These are phyloP conservation scores for Lentinula guzmanii DNA, from an alignment of 768 basidiomycete genomes.

Conservation along the genomic window DNA sequence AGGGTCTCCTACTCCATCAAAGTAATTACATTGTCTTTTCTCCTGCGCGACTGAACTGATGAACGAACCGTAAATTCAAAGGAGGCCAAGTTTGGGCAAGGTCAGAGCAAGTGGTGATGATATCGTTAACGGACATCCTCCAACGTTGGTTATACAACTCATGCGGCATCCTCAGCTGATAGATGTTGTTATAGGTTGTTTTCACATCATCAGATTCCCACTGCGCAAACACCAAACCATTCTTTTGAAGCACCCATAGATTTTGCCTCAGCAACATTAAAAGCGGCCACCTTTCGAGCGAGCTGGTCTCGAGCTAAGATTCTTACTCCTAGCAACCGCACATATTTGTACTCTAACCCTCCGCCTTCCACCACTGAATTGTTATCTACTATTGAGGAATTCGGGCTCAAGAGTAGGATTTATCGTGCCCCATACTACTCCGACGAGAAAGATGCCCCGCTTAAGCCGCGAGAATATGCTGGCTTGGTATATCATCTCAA, in stretches of 20 bases:
- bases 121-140: neutral
- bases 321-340: neutral
- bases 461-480: slow-evolving; percentile 67
- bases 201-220: neutral
- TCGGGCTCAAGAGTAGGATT: slow-evolving; percentile 49
- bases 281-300: neutral
- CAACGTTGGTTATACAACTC: neutral
- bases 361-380: slow-evolving; percentile 51
- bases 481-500: slow-evolving; percentile 71
- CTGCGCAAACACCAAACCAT: neutral
- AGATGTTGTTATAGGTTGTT: neutral
- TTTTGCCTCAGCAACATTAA: neutral
- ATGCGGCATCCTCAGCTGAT: neutral
- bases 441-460: slow-evolving; percentile 60
- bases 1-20: neutral
- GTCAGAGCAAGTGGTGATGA: neutral
- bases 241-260: neutral
- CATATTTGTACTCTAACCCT: slow-evolving; percentile 37
- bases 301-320: neutral
- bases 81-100: neutral
- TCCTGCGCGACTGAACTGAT: neutral
- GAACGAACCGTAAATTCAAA: neutral
- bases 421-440: slow-evolving; percentile 85
- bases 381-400: slow-evolving; percentile 32
- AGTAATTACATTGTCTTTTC: neutral